Percentiles rank a stretch among this genome's conserved stretches.
These are phyloP conservation scores for Mycosarcoma maydis DNA, from an alignment of 1,284 basidiomycete genomes.

Conservation along the genomic window DNA sequence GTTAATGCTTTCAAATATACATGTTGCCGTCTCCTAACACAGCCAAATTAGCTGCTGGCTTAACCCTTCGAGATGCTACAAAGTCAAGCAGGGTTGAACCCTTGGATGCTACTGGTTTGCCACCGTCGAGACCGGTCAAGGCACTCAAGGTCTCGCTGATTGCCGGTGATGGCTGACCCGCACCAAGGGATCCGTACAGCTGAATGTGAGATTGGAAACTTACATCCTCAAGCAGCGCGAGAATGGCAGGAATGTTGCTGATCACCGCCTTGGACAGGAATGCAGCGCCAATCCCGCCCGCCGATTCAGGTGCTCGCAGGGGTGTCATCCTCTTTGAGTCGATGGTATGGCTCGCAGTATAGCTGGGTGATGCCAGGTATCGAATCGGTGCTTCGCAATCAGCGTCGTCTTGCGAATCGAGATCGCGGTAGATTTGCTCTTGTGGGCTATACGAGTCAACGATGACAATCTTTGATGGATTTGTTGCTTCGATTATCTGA, in stretches of 20 bases:
- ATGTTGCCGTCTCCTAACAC: slow-evolving; percentile 46
- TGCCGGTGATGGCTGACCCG: slow-evolving; percentile 7
- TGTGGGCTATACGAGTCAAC: slow-evolving; percentile 37
- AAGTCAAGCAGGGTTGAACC: slow-evolving; percentile 22
- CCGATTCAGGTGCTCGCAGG: slow-evolving; percentile 28
- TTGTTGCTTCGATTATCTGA: slow-evolving; percentile 11
- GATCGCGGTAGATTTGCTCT: slow-evolving; percentile 22
- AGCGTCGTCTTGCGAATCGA: slow-evolving; percentile 2
- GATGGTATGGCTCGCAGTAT: not conserved
- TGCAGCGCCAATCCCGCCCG: slow-evolving; percentile 28
- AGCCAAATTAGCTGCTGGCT: slow-evolving; percentile 26
- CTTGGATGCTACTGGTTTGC: not conserved
- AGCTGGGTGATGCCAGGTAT: slow-evolving; percentile 26
- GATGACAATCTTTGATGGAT: slow-evolving; percentile 28
- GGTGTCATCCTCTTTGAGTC: slow-evolving; percentile 14
- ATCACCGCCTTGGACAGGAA: slow-evolving; percentile 29
- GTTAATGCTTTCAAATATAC: slow-evolving; percentile 46
- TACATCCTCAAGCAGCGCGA: slow-evolving; percentile 32
- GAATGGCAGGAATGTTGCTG: slow-evolving; percentile 11
- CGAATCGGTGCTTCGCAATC: slow-evolving; percentile 3
- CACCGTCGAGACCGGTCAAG: slow-evolving; percentile 14
- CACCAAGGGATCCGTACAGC: slow-evolving; percentile 30
- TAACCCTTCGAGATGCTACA: slow-evolving; percentile 15
- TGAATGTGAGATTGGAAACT: slow-evolving; percentile 38
- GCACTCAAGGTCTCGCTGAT: slow-evolving; percentile 5